Base-by-base conservation (phyloP, 2,329 filamentous ascomycete genomes). In the Pestalotiopsis sp. region DNA sequence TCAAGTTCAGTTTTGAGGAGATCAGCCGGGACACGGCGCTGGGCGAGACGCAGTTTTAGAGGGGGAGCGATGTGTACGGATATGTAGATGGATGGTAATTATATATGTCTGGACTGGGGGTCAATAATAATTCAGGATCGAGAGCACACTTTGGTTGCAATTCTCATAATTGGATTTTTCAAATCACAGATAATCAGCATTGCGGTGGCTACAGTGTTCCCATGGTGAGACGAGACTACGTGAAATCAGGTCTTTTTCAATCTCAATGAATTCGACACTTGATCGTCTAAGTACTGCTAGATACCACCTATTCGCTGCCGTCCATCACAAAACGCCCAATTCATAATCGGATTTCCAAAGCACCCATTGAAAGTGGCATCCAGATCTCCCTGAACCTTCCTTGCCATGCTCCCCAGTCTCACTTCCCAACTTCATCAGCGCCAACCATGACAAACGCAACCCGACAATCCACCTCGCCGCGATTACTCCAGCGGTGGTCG, bases 1-100 rank as follows among this genome's bases (percentile, higher is more conserved):
- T 91, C 5, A 88, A 82, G 72, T 90, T 92, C 76, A 86, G 90
- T 68, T 75, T 91, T 66, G 78, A 79, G 69, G 81, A 89, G 55
- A n/a, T 66, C 1, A 11, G 49, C 39, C 59, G 59, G 31, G n/a
- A 62, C 36, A 62, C 59, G 27, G 27, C 31, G 14, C 59, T 62
- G n/a, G 59, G 59, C 38, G 36, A 39, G 59, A 20, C 59, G 27
- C 25, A 62, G 17, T 62, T 62, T 12, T 62, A 52, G 14, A 45
- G 20, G 7, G 45, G 20, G 45, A 5, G 45, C 4, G 17, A 2
- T n/a, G 17, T 52, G 17, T 52, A 9, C 5, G 7, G 17, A n/a
- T 11, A 17, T n/a, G 17, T 52, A 52, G 17, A 52, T 0, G 17
- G 17, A 23, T 11, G 45, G 45, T 9, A 36, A 36, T 36, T 36